Percentiles rank a stretch among this genome's conserved stretches.
These are phyloP conservation scores for Rhexocercosporidium sp. DNA, from an alignment of 2,329 filamentous ascomycete species.

Conservation along the genomic window DNA sequence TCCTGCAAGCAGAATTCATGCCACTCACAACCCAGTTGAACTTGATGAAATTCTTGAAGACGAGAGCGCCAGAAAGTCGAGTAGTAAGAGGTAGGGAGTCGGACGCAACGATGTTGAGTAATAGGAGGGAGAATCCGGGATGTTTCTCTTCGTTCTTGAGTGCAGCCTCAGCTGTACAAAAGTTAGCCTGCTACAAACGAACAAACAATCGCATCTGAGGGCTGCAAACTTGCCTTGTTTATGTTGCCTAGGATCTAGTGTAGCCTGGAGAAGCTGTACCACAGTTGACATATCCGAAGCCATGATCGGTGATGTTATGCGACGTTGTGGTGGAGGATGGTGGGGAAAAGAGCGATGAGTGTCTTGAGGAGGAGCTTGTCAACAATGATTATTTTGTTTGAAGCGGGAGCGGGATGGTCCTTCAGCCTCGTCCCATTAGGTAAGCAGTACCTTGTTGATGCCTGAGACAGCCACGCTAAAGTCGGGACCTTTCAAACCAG, in stretches of 20 bases:
- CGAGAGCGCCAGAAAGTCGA: constrained; percentile 84
- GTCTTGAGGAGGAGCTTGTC: background rate
- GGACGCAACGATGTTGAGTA: constrained; percentile 89
- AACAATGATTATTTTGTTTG: constrained; percentile 9
- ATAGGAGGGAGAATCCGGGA: constrained; percentile 83
- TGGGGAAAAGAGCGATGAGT: background rate
- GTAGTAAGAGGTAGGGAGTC: constrained; percentile 75
- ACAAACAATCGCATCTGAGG: constrained; percentile 14
- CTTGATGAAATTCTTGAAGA: constrained; percentile 98
- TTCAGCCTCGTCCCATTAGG: background rate
- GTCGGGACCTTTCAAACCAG: background rate
- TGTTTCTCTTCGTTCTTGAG: constrained; percentile 81
- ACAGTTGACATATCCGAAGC: constrained; percentile 66
- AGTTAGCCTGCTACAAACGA: constrained; percentile 39
- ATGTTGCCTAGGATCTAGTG: constrained; percentile 84
- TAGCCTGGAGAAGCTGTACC: constrained; percentile 87
- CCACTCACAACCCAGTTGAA: constrained; percentile 80
- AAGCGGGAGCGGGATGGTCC: background rate
- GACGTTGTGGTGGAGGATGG: constrained; percentile 2
- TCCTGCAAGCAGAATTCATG: background rate
- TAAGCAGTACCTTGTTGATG: background rate
- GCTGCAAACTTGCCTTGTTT: constrained; percentile 73
- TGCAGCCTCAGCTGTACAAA: constrained; percentile 73
- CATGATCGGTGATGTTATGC: constrained; percentile 50
- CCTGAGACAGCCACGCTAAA: background rate